These are phyloP conservation scores for Sindora glabra DNA, from an alignment of 306 rosid species.

Conservation along the genomic window DNA sequence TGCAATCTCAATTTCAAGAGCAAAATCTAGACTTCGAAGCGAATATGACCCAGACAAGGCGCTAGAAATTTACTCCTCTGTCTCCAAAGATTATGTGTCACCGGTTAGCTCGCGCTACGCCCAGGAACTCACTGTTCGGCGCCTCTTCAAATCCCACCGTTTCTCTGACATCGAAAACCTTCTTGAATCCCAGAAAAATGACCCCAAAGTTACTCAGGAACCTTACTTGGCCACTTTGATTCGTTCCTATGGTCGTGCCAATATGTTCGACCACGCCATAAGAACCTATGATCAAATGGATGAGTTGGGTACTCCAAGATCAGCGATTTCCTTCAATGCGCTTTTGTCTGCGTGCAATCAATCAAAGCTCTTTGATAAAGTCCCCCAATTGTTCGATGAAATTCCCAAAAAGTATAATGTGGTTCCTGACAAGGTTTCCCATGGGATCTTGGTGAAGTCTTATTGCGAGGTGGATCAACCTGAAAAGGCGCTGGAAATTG, in stretches of 20 bases:
- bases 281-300: constrained; percentile 49
- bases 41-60: constrained; percentile 64
- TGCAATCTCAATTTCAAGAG: constrained; percentile 42
- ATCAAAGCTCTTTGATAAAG: constrained; percentile 30
- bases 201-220: constrained; percentile 48
- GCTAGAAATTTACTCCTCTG: constrained; percentile 46
- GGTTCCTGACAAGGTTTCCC: constrained; percentile 42
- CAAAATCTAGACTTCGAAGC: constrained; percentile 40
- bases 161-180: constrained; percentile 45
- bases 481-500: constrained; percentile 29
- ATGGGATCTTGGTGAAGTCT: constrained; percentile 48
- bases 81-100: no score
- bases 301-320: constrained; percentile 48
- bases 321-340: constrained; percentile 49
- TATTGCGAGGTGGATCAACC: constrained; percentile 33
- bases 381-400: constrained; percentile 43
- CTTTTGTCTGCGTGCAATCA: constrained; percentile 39
- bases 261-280: constrained; percentile 55
- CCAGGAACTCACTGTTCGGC: constrained; percentile 56
- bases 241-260: constrained; percentile 57
- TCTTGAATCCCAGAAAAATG: constrained; percentile 55
- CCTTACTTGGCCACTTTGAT: constrained; percentile 50
- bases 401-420: constrained; percentile 36
- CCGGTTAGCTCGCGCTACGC: constrained; percentile 59
- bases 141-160: constrained; percentile 52